Evolutionary conservation across 768 basidiomycete species (phyloP), one percentile per base, ranked within the genome.

Genomic region (Clitopilus passeckerianus): DNA sequence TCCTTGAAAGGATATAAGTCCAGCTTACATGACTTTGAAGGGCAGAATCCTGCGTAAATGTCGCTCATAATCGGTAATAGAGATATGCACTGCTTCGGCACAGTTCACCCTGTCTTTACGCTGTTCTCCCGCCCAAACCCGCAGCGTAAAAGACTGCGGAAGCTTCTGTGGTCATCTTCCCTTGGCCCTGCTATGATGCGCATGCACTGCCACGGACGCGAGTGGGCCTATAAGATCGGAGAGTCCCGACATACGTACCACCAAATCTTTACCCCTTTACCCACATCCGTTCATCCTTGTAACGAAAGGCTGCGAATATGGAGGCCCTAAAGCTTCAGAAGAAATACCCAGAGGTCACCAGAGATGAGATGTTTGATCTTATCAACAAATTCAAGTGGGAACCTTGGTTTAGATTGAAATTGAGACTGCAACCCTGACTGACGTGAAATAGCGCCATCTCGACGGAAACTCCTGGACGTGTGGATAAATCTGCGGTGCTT

Each of bases 341-440:
- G 78, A 96, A 95, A 74, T 94, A 89, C 69, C 93, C 95, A 15
- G 89, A 95, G 66, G 87, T 97, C 65, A 80, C 91, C 43, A 86
- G 87, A 68, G 94, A 96, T 80, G 94, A 95, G 77, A 93, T 98
- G 87, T 89, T 94, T 66, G 87, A 92, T 70, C 85, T 98, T 72
- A 86, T 97, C 74, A 93, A 89, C 72, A 85, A 88, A 60, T 99
- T 99, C 89, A 96, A 96, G 96, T 97, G 67, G 65, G 94, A 82
- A 35, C 10, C 41, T 50, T 20, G 12, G 20, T 35, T 56, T 62
- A 50, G 30, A 20, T 43, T 34, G 50, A 59, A 61, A 58, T 52
- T 58, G 57, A 33, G 57, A 60, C 46, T 30, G 59, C 55, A 44
- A 52, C 53, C 54, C 60, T 56, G 23, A 54, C 61, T 64, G 60